These are phyloP conservation scores for Bryoglossum gracile DNA, from an alignment of 495 filamentous ascomycete genomes.

Conservation along the genomic window DNA sequence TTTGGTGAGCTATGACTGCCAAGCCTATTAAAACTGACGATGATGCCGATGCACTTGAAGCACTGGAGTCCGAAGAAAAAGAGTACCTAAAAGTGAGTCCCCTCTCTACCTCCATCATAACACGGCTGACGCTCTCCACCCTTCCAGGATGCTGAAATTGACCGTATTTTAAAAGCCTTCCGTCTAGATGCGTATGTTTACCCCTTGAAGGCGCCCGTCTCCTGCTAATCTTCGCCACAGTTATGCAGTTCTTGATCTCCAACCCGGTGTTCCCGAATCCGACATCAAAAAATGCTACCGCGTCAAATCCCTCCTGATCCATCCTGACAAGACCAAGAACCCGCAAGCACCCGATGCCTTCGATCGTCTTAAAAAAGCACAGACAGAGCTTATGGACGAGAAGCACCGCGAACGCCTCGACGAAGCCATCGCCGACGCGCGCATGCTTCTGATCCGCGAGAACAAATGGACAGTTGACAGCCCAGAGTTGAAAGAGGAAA, in stretches of 20 bases:
- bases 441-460: constrained; percentile 87
- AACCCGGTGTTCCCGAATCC: constrained; percentile 88
- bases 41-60: constrained; percentile 74
- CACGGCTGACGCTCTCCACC: constrained; percentile 16
- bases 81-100: constrained; percentile 75
- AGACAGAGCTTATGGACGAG: constrained; percentile 86
- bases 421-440: constrained; percentile 92
- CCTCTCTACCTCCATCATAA: background rate
- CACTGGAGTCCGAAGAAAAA: constrained; percentile 77
- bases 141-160: constrained; percentile 84
- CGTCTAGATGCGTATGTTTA: constrained; percentile 71
- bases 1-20: constrained; percentile 27
- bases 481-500: constrained; percentile 71
- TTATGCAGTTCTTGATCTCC: constrained; percentile 92
- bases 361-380: constrained; percentile 91
- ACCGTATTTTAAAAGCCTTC: constrained; percentile 87
- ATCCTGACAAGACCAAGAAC: constrained; percentile 96
- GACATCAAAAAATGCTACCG: constrained; percentile 94
- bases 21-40: constrained; percentile 40
- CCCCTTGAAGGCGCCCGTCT: background rate
- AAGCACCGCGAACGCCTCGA: constrained; percentile 81
- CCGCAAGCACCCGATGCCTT: constrained; percentile 90
- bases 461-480: constrained; percentile 87
- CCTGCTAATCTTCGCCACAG: constrained; percentile 31
- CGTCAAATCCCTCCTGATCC: constrained; percentile 94